Evolutionary conservation across 2,329 filamentous ascomycete genomes (phyloP), one percentile per base, ranked within the genome.

Genomic region (Venturia effusa): DNA sequence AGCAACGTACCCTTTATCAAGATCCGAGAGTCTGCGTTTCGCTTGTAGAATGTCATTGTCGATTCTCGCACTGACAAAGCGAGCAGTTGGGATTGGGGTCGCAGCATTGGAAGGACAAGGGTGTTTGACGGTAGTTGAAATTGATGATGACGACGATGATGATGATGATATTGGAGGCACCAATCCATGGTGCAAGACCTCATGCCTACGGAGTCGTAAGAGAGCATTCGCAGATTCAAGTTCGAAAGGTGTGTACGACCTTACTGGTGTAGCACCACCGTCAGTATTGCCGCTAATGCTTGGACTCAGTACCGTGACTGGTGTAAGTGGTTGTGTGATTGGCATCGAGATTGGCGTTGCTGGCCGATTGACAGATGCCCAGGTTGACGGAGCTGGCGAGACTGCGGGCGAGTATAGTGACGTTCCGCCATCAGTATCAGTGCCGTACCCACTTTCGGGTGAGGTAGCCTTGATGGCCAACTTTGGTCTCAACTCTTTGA

Each of bases 381-480:
- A 63, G 13, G 61, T 40, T 10, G 61, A 63, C 22, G 32, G 51
- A 34, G 51, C 32, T 39, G 61, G 64, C 10, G 64, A 65, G 30
- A 61, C 30, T 55, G 60, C 39, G 11, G 51, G 64, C 17, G 63
- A 51, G 43, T 51, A 54, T n/a, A 40, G 0, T 8, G 59, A 60
- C 19, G 39, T 60, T 17, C 51, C 61, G 10, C 41, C 27, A 22
- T 65, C 63, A 5, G 63, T 63, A 40, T 65, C 64, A 5, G 64
- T 65, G 34, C 54, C 63, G 63, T 66, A 61, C 10, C 63, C 63
- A 34, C 64, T 66, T 15, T 66, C 63, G 48, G 62, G 55, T 34
- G 62, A 34, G 17, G 37, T 27, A 19, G 51, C 55, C 24, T 34
- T 59, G 51, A 3, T 45, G 11, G 24, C 41, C n/a, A 64, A 40